Base-by-base conservation (phyloP, 2,329 filamentous ascomycete species). In the Beauveria sp. region DNA sequence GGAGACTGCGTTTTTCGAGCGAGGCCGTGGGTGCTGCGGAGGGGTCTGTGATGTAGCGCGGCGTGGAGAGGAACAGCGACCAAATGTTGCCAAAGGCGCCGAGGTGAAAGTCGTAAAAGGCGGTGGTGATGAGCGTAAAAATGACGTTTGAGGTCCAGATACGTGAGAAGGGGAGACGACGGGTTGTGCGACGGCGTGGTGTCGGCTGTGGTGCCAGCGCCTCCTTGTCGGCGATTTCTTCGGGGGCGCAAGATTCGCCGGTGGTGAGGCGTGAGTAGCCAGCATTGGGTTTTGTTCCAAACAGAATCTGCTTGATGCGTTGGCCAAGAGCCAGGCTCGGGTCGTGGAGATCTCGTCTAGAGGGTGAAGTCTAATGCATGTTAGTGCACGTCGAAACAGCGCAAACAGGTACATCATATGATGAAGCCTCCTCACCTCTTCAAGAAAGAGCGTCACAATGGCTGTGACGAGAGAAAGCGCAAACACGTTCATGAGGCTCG, bases 81-180 rank as follows among this genome's bases (percentile, higher is more conserved):
- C 85, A 88, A 60, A 90, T 78, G 60, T 86, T 84, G 63, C 85
- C 85, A 73, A 90, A 90, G 22, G 86, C 83, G 63, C 84, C 86
- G 65, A 79, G 83, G 73, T 91, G 88, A 68, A 91, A 85, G 65
- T 88, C 86, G 66, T 90, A 85, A 54, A 91, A 82, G 38, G 86
- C 86, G 65, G 87, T 86, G 28, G 81, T 82, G 53, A 89, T 69
- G 3, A 91, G 75, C 0, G 79, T 82, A 60, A 79, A 76, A 62
- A 80, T 71, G 49, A 81, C 77, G 60, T 80, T 79, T 56, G 72
- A 73, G 0, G 78, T 81, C 74, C 78, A 80, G 51, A 80, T 73
- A 34, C 73, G 72, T n/a, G 65, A 67, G 63, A 81, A 78, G 0
- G 67, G 76, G 61, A 73, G 73, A 65, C 66, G 66, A 3, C 63